Base-by-base conservation (phyloP, 768 basidiomycete genomes). In the Chalciporus pseudorubinellus region DNA sequence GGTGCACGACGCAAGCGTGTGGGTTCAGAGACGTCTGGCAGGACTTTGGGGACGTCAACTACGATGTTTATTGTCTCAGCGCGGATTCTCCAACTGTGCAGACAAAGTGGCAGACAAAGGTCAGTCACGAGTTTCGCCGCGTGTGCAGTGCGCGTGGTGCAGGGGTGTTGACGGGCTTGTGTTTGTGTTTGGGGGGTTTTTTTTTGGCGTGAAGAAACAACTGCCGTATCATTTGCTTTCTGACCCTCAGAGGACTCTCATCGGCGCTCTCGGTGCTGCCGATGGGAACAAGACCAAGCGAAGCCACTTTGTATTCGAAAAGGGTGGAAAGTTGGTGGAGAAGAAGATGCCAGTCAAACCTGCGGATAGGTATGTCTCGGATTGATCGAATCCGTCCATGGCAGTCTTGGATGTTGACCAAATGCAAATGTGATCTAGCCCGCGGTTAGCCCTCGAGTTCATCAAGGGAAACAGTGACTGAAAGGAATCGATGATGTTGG, bases 1-100 rank as follows among this genome's bases (percentile, higher is more conserved):
- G 95, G 28, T 97, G 95, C 72, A 98, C 93, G 3, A 85, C 73
- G 31, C 94, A 98, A 67, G 94, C 95, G 0, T 98, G 95, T 65
- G 89, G 85, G 4, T 98, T 89, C 77, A 79, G 92, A 18, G 94
- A 98, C 65, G 75, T 75, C 46, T 90, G 87, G 66, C 79, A 84
- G 5, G 85, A 89, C 56, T 95, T 95, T 67, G 74, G 79, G 3
- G 71, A 80, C 6, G 64, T 79, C 51, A 57, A 59, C 24, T 97
- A 84, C 68, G 77, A 77, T 47, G 85, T 95, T 38, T 92, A 92
- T 66, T 92, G 93, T 56, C 70, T 98, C 50, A 92, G 89, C 66
- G 83, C 84, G 6, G 93, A 95, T 68, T 74, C 80, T 8, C 80
- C 89, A 1, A 61, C 77, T 8, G 87, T 88, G 1, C 91, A 92